Base-by-base conservation (phyloP, 2,329 filamentous ascomycete genomes). In the Colletotrichum theobromicola region DNA sequence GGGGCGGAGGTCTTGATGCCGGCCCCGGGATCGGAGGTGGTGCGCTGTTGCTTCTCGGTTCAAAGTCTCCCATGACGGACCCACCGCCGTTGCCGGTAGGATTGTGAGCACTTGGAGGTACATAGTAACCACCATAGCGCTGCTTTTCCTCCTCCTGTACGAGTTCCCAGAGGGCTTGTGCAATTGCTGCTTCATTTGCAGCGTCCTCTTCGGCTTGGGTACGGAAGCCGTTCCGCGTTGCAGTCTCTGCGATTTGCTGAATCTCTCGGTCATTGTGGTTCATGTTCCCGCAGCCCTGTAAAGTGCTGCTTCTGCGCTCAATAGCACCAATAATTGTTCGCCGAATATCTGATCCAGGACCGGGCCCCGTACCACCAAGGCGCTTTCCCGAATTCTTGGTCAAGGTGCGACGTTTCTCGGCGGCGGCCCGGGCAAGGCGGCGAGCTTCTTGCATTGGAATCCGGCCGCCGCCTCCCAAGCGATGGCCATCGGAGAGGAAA, bases 141-240 rank as follows among this genome's bases (percentile, higher is more conserved):
- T 79, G 79, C 75, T 82, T 84, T 76, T 94, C 90, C 76, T 98
- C 95, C 81, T 98, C 92, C 80, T 97, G 94, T 30, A 97, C 93
- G 21, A 98, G 87, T 79, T 98, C 96, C 86, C 94, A 95, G 35
- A 97, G 87, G 0, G 95, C 95, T 79, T 96, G 92, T 67, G 95
- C 92, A 75, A 98, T 98, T 7, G 96, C 96, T 28, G 91, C 89
- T 70, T 98, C 95, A 79, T 98, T 97, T 5, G 95, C 96, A 78
- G 95, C 93, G 70, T 98, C 95, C 81, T 97, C 94, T 77, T 97
- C 95, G 0, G 95, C 95, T 79, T 94, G 91, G 0, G 95, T 98
- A 75, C 90, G 90, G 85, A 97, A 96, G 0, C 95, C 94, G 77
- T 93, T 93, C 71, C 87, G 88, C 7, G 91, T 91, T 46, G 93